Conservation (phyloP, 345 rosid genomes). For the Turnera subulata region DNA sequence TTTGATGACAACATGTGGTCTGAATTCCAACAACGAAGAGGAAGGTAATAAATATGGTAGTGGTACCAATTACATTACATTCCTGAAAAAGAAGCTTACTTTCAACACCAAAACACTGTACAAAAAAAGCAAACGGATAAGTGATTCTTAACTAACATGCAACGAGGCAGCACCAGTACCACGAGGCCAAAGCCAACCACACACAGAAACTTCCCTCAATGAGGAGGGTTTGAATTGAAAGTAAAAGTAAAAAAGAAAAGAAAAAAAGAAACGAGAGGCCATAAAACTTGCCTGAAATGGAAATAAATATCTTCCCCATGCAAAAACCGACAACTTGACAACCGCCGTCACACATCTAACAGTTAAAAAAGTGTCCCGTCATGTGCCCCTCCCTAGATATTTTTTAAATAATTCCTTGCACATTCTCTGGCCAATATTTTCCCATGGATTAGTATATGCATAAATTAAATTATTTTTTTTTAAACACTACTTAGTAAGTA, state of each 20-base stretch:
- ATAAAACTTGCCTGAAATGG: slow-evolving; percentile 33
- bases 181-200: no score
- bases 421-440: background rate
- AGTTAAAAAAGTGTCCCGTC: background rate
- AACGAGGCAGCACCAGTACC: background rate
- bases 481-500: no score
- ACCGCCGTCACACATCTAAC: background rate
- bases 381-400: no score
- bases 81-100: no score
- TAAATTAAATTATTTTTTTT: background rate
- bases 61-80: no score
- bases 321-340: background rate
- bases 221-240: no score
- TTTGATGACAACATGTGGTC: no score
- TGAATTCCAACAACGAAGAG: no score
- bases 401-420: background rate
- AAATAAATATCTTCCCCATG: slow-evolving; percentile 23
- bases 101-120: no score
- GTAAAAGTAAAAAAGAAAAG: no score
- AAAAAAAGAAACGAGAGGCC: slow-evolving; percentile 18
- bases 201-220: no score
- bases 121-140: background rate
- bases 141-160: background rate
- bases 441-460: background rate
- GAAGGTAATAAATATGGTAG: no score